Evolutionary conservation across 306 rosid species (phyloP).

Genomic region (Glycine tomentella): DNA sequence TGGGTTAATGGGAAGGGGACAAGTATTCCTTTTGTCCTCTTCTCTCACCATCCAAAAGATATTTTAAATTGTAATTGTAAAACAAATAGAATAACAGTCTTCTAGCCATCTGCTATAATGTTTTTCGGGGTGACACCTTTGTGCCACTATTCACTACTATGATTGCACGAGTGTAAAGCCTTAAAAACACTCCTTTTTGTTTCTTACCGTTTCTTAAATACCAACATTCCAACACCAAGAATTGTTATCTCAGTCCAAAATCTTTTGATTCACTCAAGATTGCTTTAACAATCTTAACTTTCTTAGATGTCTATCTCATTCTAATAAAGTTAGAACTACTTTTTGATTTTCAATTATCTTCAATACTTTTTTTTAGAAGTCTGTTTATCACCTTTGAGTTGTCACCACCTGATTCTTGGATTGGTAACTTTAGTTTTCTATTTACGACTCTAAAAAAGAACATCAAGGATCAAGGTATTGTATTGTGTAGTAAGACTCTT

Average conservation of each 20-base stretch:
- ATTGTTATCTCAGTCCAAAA: not conserved
- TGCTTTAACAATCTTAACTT: not conserved
- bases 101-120: not conserved
- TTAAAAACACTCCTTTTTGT: not conserved
- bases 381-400: not conserved
- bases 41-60: too few species aligned
- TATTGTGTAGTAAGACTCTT: not conserved
- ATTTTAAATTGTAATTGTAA: too few species aligned
- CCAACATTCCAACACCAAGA: not conserved
- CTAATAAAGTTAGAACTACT: not conserved
- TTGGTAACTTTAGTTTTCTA: not conserved
- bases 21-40: not conserved
- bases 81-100: not conserved
- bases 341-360: not conserved
- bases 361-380: not conserved
- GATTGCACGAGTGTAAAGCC: not conserved
- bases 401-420: not conserved
- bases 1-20: too few species aligned
- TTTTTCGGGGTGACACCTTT: not conserved
- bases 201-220: not conserved
- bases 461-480: not conserved
- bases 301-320: not conserved
- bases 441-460: not conserved
- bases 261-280: constrained; percentile 49
- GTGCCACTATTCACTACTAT: not conserved